Evolutionary conservation across 1,284 basidiomycete genomes (phyloP), one percentile per base, ranked within the genome.

Genomic region (Pseudozyma hubeiensis): DNA sequence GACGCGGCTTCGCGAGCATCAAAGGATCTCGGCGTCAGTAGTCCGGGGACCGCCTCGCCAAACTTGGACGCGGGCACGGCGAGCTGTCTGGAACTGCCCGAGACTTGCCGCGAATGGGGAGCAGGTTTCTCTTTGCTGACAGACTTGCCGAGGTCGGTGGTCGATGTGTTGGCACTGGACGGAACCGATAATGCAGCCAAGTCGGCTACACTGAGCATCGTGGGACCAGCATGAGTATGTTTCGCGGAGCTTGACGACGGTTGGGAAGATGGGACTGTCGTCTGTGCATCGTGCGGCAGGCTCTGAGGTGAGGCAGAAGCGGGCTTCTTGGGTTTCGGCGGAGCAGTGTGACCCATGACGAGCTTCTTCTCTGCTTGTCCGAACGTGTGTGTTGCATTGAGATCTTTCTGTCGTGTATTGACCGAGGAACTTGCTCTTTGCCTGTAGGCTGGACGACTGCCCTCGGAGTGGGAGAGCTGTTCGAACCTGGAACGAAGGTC

Each of bases 401-500:
- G 49, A n/a, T 64, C 54, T 34, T 59, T 71, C 3, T 60, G 52
- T 13, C 57, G 52, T 0, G 53, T 50, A 6, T 35, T 31, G n/a
- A 55, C 17, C n/a, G 69, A 55, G 17, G 48, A 35, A 10, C 19
- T 31, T 4, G 45, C 16, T 19, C 16, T n/a, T 5, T 54, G 53
- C 10, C 29, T 47, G 39, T 39, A 44, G 24, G 50, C 30, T 4
- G 67, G 67, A 29, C 70, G 62, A n/a, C 62, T 65, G 55, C 50
- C 49, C 40, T 75, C 67, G 40, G 72, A 71, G 17, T 75, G 63
- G 48, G 72, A 75, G 39, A 75, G 58, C 54, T 75, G 72, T 48
- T 75, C 72, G 53, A 75, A 75, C n/a, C 72, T 52, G 2, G 72
- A 75, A 7, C 72, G 55, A 6, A 75, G 64, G 29, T 70, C 56